A percentile compares a stretch with the other conserved stretches of the same genome.
Conservation (phyloP, 2,329 filamentous ascomycete genomes). For the Colletotrichum brevisporum region DNA sequence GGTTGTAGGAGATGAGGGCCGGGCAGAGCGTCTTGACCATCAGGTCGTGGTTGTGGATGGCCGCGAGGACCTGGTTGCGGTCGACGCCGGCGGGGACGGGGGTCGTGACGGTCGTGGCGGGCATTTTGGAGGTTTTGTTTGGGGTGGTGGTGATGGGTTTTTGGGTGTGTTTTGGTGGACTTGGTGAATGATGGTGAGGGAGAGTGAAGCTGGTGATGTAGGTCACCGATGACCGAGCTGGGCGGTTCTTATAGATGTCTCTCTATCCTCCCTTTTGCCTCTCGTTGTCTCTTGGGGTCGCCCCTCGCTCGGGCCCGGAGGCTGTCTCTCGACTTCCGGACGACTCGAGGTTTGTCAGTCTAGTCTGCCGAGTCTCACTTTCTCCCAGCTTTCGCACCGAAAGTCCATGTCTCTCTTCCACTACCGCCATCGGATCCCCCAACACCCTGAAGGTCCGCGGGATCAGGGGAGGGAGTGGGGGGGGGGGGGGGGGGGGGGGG, state of each 20-base stretch:
- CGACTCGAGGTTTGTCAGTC: slow-evolving; percentile 9
- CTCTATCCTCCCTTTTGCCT: background rate
- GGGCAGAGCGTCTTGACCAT: slow-evolving; percentile 41
- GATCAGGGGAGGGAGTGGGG: background rate
- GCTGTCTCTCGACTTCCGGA: slow-evolving; percentile 8
- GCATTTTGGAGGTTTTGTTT: slow-evolving; percentile 22
- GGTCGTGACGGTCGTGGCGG: slow-evolving; percentile 29
- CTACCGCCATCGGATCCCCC: slow-evolving; percentile 1
- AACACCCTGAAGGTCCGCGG: slow-evolving; percentile 9
- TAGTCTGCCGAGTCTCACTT: background rate
- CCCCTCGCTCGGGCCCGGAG: slow-evolving; percentile 19
- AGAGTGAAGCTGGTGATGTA: slow-evolving; percentile 17
- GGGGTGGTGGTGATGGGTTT: background rate
- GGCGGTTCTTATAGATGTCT: slow-evolving; percentile 38
- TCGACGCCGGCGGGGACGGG: slow-evolving; percentile 38
- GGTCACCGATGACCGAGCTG: slow-evolving; percentile 3
- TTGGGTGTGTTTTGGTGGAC: background rate
- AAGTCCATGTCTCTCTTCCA: background rate
- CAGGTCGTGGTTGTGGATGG: slow-evolving; percentile 39
- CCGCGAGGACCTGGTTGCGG: slow-evolving; percentile 22
- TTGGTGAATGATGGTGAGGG: background rate
- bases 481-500: background rate
- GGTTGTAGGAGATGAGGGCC: slow-evolving; percentile 35
- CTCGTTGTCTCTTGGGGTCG: too few relatives aligned
- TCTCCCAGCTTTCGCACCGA: background rate